Evolutionary conservation across 768 basidiomycete genomes (phyloP).

Genomic region (Tephrocybe sp.): DNA sequence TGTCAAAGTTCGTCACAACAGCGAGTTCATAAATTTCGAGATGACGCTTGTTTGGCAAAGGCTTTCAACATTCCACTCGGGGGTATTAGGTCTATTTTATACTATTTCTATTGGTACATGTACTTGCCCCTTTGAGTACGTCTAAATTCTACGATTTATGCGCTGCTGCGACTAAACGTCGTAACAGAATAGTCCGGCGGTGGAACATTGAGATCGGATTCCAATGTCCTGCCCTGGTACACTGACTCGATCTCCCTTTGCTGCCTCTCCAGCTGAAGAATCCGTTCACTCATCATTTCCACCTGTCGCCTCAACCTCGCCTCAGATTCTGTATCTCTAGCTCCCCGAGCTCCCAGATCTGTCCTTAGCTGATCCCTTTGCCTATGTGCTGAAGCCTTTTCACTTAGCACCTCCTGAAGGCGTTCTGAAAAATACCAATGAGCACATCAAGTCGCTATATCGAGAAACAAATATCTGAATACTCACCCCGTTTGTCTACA

Average conservation of each 20-base stretch:
- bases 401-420: background rate
- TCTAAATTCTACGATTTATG: background rate
- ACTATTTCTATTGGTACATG: too few species aligned
- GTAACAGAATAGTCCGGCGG: conserved; percentile 2
- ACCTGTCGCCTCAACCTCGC: conserved; percentile 4
- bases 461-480: background rate
- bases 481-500: conserved; percentile 1
- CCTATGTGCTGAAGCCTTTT: background rate
- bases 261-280: conserved; percentile 9
- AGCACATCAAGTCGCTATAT: background rate
- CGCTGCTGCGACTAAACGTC: background rate
- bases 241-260: conserved; percentile 7
- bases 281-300: conserved; percentile 5
- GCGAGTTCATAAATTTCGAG: background rate
- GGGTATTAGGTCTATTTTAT: background rate
- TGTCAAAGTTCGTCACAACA: background rate
- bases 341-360: background rate
- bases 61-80: background rate
- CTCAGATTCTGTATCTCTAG: background rate
- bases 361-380: background rate
- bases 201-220: background rate
- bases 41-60: background rate
- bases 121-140: too few species aligned
- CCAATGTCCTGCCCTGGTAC: background rate
- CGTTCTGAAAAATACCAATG: background rate